These are phyloP conservation scores for Panicum virgatum DNA, from an alignment of 202 grass and related monocot species.

Conservation along the genomic window DNA sequence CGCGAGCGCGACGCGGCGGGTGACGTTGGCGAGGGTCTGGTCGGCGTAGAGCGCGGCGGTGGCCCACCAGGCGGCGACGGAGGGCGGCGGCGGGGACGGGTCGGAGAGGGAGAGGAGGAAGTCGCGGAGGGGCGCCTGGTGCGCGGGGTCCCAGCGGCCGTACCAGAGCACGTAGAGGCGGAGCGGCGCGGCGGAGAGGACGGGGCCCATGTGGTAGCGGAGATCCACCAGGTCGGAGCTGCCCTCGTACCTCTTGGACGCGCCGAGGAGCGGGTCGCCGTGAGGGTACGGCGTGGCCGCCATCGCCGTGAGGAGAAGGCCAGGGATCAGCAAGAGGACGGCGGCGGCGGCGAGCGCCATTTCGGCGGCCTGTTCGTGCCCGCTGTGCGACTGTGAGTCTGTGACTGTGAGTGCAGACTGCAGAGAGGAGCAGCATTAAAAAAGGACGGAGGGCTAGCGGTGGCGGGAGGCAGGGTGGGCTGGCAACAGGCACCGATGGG, in stretches of 20 bases:
- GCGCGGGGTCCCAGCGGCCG: constrained; percentile 47
- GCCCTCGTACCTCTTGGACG: constrained; percentile 64
- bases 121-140: constrained; percentile 59
- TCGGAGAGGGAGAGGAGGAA: constrained; percentile 69
- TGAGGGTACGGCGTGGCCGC: constrained; percentile 32
- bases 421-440: constrained; percentile 8
- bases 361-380: neutral
- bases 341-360: constrained; percentile 2
- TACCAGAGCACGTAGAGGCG: constrained; percentile 74
- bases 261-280: constrained; percentile 24
- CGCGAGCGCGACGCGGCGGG: constrained; percentile 36
- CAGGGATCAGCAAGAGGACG: neutral
- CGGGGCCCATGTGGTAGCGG: constrained; percentile 77
- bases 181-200: constrained; percentile 59
- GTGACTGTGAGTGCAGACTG: neutral
- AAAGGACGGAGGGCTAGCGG: neutral
- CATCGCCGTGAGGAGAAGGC: constrained; percentile 38
- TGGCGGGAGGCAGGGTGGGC: neutral
- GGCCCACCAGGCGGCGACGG: constrained; percentile 63
- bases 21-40: constrained; percentile 67
- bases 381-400: neutral
- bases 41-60: constrained; percentile 69
- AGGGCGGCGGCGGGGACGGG: constrained; percentile 29
- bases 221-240: constrained; percentile 67
- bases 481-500: constrained; percentile 35